Evolutionary conservation across 257 asterid genomes (phyloP), one percentile per base, ranked within the genome.

Genomic region (Petunia axillaris): DNA sequence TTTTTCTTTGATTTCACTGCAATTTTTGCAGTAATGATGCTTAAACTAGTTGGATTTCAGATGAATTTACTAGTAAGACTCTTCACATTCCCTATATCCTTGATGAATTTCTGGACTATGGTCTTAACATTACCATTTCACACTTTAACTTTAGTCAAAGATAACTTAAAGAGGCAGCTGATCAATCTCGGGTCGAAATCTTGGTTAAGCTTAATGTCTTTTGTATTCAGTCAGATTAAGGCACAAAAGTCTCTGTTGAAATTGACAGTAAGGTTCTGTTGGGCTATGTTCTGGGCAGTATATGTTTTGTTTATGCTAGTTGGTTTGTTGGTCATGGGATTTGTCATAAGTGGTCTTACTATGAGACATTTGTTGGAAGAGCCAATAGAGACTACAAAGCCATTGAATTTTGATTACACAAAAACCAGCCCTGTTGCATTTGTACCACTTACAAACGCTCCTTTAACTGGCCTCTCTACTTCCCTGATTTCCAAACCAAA

Each of bases 341-440:
- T 91, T 48, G 85, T 81, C 0, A 50, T 89, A 10, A 83, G 89
- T 16, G 85, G 89, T 35, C 15, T 89, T 35, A 59, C 80, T 5
- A 53, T 85, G 89, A 88, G 82, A 62, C 81, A 63, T 57, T 46
- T 89, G 64, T 90, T 88, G 2, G 86, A 86, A 64, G 92, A 88
- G 73, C 84, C 94, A 11, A 79, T 92, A 0, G 90, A 91, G 40
- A 78, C 81, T 1, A 85, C 86, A 3, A 87, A 87, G 80, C 55
- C 67, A 46, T 81, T 92, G 14, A 88, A 86, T 77, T 91, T 92
- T 40, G 95, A 91, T 71, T 92, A 88, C 82, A 92, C 97, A 0
- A 89, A 84, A 80, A 44, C 88, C 37, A 89, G 88, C 79, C 95
- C 92, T 1, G 87, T 82, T 37, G 91, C 93, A 3, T 80, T 82